Base-by-base conservation (phyloP, 257 asterid genomes). In the Forsythia viridissima region DNA sequence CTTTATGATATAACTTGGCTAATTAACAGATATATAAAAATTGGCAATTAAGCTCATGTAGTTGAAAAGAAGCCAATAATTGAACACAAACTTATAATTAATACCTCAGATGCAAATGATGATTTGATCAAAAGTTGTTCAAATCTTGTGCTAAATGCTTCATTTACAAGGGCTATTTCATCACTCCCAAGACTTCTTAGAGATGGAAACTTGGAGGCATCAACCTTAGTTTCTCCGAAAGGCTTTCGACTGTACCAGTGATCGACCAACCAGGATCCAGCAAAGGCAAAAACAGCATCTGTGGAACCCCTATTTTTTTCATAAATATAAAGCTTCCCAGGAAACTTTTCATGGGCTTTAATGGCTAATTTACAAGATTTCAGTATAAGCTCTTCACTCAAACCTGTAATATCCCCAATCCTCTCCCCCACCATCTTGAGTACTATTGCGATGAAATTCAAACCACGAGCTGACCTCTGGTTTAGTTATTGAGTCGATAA, bases 261-360 rank as follows among this genome's bases (percentile, higher is more conserved):
- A 15, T 74, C 85, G 36, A 79, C 87, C 4, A 87, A 71, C 98
- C 97, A 92, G 2, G 91, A 86, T 67, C 97, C 94, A 0, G 97
- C 84, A 72, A 94, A 94, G 74, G 93, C 92, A 77, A 92, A 90
- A 57, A 87, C 79, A 34, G 85, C 86, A 11, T 91, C 94, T 11
- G 75, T 72, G 3, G 93, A 83, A 34, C 90, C 79, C 0, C 87
- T 79, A 52, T 13, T 86, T 77, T 74, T 89, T 4, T 94, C 97
- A 12, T 81, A 84, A 10, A 91, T 30, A 81, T 90, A 94, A 0
- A 83, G 90, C 83, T 86, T 87, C 52, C 67, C 83, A 21, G 93
- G 85, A 63, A 82, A 78, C 72, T 83, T 89, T 0, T 79, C 91
- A 63, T 91, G 97, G 73, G 97, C 97, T 86, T 92, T 90, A 86